Conservation (phyloP, 2,329 filamentous ascomycete genomes). For the Zymoseptoria tritici region DNA sequence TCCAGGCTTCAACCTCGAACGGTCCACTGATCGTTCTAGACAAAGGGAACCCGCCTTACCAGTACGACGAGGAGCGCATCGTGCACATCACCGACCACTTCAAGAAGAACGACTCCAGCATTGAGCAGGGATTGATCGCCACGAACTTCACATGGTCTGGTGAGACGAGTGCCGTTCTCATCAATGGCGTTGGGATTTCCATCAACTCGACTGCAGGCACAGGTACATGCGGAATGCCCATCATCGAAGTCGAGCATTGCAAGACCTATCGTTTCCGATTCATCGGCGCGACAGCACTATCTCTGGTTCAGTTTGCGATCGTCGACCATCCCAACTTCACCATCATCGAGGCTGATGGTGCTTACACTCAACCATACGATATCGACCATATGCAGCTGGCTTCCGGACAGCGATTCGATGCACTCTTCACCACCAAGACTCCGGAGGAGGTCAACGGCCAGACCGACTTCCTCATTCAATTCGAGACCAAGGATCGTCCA, state of each 20-base stretch:
- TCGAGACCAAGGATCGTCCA: conserved; percentile 46
- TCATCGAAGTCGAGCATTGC: conserved; percentile 53
- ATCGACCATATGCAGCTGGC: conserved; percentile 49
- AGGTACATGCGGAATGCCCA: conserved; percentile 23
- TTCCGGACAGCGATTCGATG: conserved; percentile 54
- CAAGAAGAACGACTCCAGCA: conserved; percentile 43
- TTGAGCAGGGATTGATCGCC: conserved; percentile 45
- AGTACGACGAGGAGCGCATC: conserved; percentile 56
- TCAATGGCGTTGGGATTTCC: conserved; percentile 44
- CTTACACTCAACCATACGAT: conserved; percentile 43
- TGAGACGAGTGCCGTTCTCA: conserved; percentile 49
- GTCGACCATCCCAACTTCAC: conserved; percentile 50
- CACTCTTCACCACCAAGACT: conserved; percentile 49
- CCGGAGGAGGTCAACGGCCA: conserved; percentile 36
- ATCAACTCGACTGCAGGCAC: conserved; percentile 13
- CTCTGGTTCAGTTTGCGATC: conserved; percentile 47
- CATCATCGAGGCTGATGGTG: conserved; percentile 53
- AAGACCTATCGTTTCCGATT: conserved; percentile 57
- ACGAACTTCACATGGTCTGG: conserved; percentile 52
- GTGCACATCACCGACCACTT: conserved; percentile 53
- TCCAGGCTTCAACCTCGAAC: conserved; percentile 52
- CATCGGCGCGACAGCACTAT: conserved; percentile 51
- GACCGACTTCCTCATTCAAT: conserved; percentile 39
- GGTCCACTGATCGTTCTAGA: conserved; percentile 55
- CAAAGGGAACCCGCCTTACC: conserved; percentile 40